Conservation (phyloP, 495 filamentous ascomycete species). For the Penicillium cosmopolitanum region DNA sequence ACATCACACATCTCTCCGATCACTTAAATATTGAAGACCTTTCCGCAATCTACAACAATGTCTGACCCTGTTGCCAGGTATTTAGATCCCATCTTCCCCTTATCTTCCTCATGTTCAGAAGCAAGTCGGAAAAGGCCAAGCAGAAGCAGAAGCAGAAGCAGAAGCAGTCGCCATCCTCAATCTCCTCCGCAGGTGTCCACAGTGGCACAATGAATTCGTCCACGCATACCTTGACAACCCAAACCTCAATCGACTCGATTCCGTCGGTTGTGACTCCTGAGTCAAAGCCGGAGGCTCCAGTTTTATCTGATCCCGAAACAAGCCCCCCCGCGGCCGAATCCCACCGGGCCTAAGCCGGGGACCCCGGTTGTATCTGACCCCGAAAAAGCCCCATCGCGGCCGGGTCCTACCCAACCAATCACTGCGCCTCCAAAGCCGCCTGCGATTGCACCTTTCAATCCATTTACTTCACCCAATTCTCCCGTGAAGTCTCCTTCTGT, state of each 20-base stretch:
- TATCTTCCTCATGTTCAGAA: slow-evolving; percentile 15
- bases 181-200: slow-evolving; percentile 2
- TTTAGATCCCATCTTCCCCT: slow-evolving; percentile 7
- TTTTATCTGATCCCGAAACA: slow-evolving; percentile 7
- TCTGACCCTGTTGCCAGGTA: slow-evolving; percentile 17
- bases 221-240: slow-evolving; percentile 6
- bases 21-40: slow-evolving; percentile 1
- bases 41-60: slow-evolving; percentile 2
- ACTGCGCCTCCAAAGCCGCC: not conserved
- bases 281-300: slow-evolving; percentile 11
- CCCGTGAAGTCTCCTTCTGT: slow-evolving; percentile 8
- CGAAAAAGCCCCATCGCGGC: not conserved
- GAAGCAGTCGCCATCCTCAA: slow-evolving; percentile 6
- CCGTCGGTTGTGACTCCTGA: slow-evolving; percentile 8
- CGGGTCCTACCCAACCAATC: not conserved
- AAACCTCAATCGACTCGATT: slow-evolving; percentile 6
- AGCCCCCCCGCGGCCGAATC: not conserved
- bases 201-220: slow-evolving; percentile 12
- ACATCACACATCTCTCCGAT: not conserved
- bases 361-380: not conserved
- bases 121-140: slow-evolving; percentile 8
- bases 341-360: not conserved
- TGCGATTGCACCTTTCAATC: not conserved
- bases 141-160: slow-evolving; percentile 15
- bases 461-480: not conserved